Conservation (phyloP, 306 rosid species). For the Trifolium subterraneum region DNA sequence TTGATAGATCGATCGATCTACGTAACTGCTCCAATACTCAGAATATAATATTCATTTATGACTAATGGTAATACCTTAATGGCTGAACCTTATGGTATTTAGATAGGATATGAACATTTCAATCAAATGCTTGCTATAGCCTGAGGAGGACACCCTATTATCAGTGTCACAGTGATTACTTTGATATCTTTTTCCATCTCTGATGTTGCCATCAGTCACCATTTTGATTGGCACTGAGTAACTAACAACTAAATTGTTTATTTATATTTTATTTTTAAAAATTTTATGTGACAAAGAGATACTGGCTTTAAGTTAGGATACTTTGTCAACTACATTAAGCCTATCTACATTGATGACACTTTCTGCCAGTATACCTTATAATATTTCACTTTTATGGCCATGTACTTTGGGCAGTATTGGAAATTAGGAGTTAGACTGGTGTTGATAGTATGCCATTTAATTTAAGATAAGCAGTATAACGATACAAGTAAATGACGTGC, state of each 20-base stretch:
- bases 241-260: not conserved
- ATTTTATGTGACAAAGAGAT: not conserved
- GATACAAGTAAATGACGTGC: not conserved
- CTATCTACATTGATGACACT: not conserved
- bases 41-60: not conserved
- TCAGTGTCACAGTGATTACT: not conserved
- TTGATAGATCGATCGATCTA: not conserved
- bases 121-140: not conserved
- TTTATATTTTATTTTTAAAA: too few relatives aligned
- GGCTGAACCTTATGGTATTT: not conserved
- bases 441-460: not conserved
- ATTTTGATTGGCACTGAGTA: not conserved
- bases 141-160: not conserved
- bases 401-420: not conserved
- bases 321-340: not conserved
- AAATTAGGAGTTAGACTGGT: not conserved
- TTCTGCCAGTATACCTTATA: not conserved
- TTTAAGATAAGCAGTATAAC: not conserved
- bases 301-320: not conserved
- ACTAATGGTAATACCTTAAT: not conserved
- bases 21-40: not conserved
- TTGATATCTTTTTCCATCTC: not conserved
- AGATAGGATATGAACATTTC: not conserved
- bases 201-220: not conserved
- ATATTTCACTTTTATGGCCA: not conserved